Evolutionary conservation across 1,284 basidiomycete species (phyloP), one percentile per base, ranked within the genome.

Genomic region (Trametes hirsuta): DNA sequence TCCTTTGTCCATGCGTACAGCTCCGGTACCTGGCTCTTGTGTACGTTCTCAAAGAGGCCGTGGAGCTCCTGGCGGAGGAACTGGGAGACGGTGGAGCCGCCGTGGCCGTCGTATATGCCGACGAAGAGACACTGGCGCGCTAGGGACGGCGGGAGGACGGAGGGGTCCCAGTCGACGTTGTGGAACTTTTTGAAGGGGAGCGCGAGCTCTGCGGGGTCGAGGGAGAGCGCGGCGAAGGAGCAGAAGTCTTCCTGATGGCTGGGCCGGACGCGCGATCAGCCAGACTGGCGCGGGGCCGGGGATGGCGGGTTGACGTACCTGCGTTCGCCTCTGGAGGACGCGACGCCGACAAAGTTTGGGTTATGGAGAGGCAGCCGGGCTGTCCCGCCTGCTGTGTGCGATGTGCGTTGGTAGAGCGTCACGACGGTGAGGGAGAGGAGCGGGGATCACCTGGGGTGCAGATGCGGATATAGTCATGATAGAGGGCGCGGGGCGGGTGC

Each of bases 201-300:
- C 52, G 80, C 80, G 6, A 97, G 80, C 71, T 95, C 93, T 55
- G 85, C 81, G 11, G 88, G 86, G 59, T 90, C 81, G 21, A 96
- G 72, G 18, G 88, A 85, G 30, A 97, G 79, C 0, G 91, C 85
- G 12, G 87, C 84, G 67, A 91, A 90, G 8, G 87, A 79, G 67
- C 91, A 85, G 62, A 91, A 90, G 72, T 97, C 94, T 75, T 96
- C 94, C 73, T 95, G 94, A 65, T 94, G 75, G 24, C 80, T 84
- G 63, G n/a, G 6, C 24, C 41, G 54, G 40, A 50, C 21, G 24
- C 35, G 40, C 46, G 42, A 52, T 15, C 47, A 42, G 25, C 39
- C 35, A 40, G 49, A 34, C 53, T 41, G 10, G 30, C 14, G 42
- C 22, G 21, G 24, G 37, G 37, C 15, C 6, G 22, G 18, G 25